Evolutionary conservation across 108 stramenopile species (phyloP).

Genomic region (Hondaea fermentalgiana): DNA sequence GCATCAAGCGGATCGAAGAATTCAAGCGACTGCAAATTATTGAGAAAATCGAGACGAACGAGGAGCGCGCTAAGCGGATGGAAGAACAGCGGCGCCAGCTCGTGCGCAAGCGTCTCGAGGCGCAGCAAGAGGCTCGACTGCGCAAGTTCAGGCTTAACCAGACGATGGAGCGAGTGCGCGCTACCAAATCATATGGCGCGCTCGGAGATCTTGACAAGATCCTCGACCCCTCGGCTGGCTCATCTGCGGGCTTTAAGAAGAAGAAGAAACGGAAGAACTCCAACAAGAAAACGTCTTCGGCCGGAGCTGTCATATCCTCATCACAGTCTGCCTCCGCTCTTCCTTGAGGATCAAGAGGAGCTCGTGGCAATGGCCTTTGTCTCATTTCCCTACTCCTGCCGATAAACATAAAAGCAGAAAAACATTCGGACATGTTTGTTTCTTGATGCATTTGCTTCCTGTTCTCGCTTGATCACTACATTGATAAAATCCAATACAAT

Average conservation of each 20-base stretch:
- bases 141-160: constrained; percentile 6
- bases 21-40: constrained; percentile 55
- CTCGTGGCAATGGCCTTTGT: too few relatives aligned
- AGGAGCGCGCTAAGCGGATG: constrained; percentile 47
- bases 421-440: too few relatives aligned
- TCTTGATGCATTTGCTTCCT: too few relatives aligned
- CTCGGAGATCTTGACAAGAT: background rate
- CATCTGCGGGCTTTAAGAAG: background rate
- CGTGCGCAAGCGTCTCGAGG: constrained; percentile 38
- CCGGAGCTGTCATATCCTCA: background rate
- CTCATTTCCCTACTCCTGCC: too few relatives aligned
- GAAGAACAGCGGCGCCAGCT: constrained; percentile 36
- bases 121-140: background rate
- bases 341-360: too few relatives aligned
- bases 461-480: too few relatives aligned
- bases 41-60: constrained; percentile 50
- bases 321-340: too few relatives aligned
- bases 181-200: background rate
- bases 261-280: background rate
- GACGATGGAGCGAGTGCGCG: background rate
- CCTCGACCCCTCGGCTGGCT: background rate
- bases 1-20: constrained; percentile 56
- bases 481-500: too few relatives aligned
- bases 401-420: too few relatives aligned
- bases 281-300: background rate